Percentiles rank a stretch among this genome's conserved stretches.
Evolutionary conservation across 2,329 filamentous ascomycete species (phyloP).

Genomic region (Sclerotinia borealis): DNA sequence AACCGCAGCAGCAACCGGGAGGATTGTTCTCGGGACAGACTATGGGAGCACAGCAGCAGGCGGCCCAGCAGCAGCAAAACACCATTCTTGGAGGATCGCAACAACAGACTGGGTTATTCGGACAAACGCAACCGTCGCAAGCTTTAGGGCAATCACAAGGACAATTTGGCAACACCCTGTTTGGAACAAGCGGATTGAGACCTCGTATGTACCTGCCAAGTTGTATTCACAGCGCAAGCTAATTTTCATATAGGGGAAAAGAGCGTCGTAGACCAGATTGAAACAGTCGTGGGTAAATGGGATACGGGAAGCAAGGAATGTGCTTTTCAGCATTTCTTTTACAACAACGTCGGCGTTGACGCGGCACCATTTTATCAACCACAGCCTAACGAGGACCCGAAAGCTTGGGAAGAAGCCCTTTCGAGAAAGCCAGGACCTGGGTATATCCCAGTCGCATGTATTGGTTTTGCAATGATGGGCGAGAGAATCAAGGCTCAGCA

Average conservation of each 20-base stretch:
- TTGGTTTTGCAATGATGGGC: slow-evolving; percentile 66
- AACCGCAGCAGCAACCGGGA: slow-evolving; percentile 14
- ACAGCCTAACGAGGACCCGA: slow-evolving; percentile 61
- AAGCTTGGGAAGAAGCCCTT: slow-evolving; percentile 79
- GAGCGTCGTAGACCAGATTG: slow-evolving; percentile 68
- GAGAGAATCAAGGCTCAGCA: slow-evolving; percentile 69
- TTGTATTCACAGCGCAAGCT: slow-evolving; percentile 8
- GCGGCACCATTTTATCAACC: slow-evolving; percentile 73
- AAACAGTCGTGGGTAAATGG: slow-evolving; percentile 67
- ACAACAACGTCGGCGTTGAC: slow-evolving; percentile 73
- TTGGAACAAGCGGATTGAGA: slow-evolving; percentile 27
- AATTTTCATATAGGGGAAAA: slow-evolving; percentile 52
- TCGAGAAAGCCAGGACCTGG: slow-evolving; percentile 70
- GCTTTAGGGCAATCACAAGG: slow-evolving; percentile 13
- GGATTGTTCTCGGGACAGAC: slow-evolving; percentile 12
- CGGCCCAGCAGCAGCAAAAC: slow-evolving; percentile 12
- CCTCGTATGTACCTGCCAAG: slow-evolving; percentile 23
- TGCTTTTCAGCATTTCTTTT: slow-evolving; percentile 78
- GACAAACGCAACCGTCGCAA: slow-evolving; percentile 15
- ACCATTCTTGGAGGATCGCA: slow-evolving; percentile 15
- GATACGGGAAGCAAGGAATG: slow-evolving; percentile 61
- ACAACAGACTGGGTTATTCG: slow-evolving; percentile 15
- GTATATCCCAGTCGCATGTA: slow-evolving; percentile 70
- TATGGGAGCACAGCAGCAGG: slow-evolving; percentile 17
- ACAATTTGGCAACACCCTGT: slow-evolving; percentile 28